A percentile compares a stretch with the other conserved stretches of the same genome.
phyloP scores from a whole-genome alignment of 768 basidiomycete species.

The Leucocoprinus leucothites region DNA sequence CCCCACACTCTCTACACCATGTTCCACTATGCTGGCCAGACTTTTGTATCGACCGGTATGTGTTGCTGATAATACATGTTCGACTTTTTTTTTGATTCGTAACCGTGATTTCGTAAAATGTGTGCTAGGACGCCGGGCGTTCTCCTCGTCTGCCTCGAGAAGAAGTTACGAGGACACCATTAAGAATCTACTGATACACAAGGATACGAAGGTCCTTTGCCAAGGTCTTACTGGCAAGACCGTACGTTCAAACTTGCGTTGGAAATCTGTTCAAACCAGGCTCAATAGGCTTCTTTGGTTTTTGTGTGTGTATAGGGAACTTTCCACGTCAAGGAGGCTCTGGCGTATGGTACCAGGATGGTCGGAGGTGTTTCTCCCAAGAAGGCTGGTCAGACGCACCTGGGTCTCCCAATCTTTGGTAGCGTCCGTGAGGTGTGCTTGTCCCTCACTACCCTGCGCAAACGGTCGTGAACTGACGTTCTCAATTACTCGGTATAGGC shows the following conservation, averaged over 20 bases:
- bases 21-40: slow-evolving; percentile 62
- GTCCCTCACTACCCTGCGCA: not conserved
- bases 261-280: not conserved
- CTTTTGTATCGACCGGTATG: slow-evolving; percentile 51
- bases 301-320: slow-evolving; percentile 60
- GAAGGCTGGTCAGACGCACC: slow-evolving; percentile 94
- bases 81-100: not conserved
- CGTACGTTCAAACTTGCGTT: slow-evolving; percentile 38
- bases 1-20: slow-evolving; percentile 30
- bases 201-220: slow-evolving; percentile 91
- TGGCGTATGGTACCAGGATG: slow-evolving; percentile 96
- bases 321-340: slow-evolving; percentile 92
- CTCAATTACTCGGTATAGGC: slow-evolving; percentile 49
- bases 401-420: slow-evolving; percentile 93
- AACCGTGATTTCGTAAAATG: slow-evolving; percentile 25
- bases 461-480: not conserved
- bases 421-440: slow-evolving; percentile 78
- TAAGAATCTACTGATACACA: slow-evolving; percentile 87
- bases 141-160: slow-evolving; percentile 74
- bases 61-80: not conserved
- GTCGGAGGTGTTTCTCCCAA: slow-evolving; percentile 96
- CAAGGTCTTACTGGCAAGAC: slow-evolving; percentile 97
- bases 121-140: slow-evolving; percentile 62
- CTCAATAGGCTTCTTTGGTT: not conserved
- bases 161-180: slow-evolving; percentile 86